Conservation (phyloP, 1,284 basidiomycete genomes). For the Phlebopus sp. region DNA sequence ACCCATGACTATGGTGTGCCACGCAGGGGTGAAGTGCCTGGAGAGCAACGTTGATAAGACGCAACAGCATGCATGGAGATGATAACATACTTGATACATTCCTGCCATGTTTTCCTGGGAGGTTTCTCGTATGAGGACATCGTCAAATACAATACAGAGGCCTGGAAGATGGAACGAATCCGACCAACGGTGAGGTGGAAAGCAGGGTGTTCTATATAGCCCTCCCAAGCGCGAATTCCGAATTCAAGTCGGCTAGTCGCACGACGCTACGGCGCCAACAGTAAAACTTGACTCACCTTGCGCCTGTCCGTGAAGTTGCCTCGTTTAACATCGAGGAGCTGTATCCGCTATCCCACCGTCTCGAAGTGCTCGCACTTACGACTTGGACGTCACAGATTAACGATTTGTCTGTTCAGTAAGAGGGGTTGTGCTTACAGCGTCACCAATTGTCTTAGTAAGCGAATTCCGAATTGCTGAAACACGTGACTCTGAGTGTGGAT, state of each 20-base stretch:
- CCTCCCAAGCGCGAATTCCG: slow-evolving; percentile 12
- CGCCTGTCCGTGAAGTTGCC: too few relatives aligned
- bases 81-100: slow-evolving; percentile 22
- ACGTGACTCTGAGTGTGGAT: too few relatives aligned
- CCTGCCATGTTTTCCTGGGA: slow-evolving; percentile 26
- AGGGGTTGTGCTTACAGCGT: too few relatives aligned
- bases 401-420: too few relatives aligned
- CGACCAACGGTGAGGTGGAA: neutral
- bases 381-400: too few relatives aligned
- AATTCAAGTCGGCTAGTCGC: slow-evolving; percentile 11
- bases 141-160: neutral
- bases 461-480: too few relatives aligned
- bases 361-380: too few relatives aligned
- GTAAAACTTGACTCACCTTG: too few relatives aligned
- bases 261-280: neutral
- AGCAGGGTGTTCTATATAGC: neutral
- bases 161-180: too few relatives aligned
- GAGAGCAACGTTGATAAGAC: neutral
- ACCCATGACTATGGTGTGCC: slow-evolving; percentile 47
- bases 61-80: neutral
- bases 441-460: too few relatives aligned
- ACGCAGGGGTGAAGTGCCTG: slow-evolving; percentile 46
- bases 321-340: too few relatives aligned
- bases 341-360: too few relatives aligned
- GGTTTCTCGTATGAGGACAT: neutral